Base-by-base conservation (phyloP, 1,139 yeast species). In the Protomyces pachydermus region DNA sequence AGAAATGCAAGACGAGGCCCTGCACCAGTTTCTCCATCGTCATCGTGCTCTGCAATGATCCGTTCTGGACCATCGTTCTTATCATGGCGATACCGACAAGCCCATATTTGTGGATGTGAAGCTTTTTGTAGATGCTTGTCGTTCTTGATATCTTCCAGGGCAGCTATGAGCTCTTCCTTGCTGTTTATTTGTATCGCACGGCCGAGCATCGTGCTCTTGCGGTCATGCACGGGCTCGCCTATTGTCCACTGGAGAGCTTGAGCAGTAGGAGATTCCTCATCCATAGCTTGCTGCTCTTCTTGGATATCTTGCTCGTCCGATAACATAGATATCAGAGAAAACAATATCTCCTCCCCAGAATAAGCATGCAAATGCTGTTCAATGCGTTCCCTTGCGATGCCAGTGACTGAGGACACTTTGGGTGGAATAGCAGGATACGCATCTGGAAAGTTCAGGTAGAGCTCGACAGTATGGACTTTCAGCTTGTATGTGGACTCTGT, bases 21-120 rank as follows among this genome's bases (percentile, higher is more conserved):
- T 0, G 98, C 97, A 0, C 98, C 98, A 0, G 96, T 82, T 72
- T 93, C 99, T 3, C 98, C 98, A 73, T 93, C 98, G 73, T 95
- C 98, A 71, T 93, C 98, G 71, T 88, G 90, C 71, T 93, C 98
- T 70, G 88, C 93, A 65, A 79, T 81, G 55, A 81, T 79, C 16
- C 46, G 28, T n/a, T 45, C 54, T 14, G 48, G 5, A 20, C 48
- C 48, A 18, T 42, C 48, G 3, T 25, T 58, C 14, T 6, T 3
- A 23, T 35, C n/a, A 16, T 51, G 53, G 39, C 61, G 54, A 35
- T 57, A 57, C 28, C 61, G 37, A 28, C 48, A 56, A 28, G 57
- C 50, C 83, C 83, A 93, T 91, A 68, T 87, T 86, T 35, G 37
- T 6, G 62, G 62, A 74, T 93, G 98, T 0, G 83, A 74, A 0